Evolutionary conservation across 2,329 filamentous ascomycete genomes (phyloP), one percentile per base, ranked within the genome.

Genomic region (Pseudogymnoascus sp.): DNA sequence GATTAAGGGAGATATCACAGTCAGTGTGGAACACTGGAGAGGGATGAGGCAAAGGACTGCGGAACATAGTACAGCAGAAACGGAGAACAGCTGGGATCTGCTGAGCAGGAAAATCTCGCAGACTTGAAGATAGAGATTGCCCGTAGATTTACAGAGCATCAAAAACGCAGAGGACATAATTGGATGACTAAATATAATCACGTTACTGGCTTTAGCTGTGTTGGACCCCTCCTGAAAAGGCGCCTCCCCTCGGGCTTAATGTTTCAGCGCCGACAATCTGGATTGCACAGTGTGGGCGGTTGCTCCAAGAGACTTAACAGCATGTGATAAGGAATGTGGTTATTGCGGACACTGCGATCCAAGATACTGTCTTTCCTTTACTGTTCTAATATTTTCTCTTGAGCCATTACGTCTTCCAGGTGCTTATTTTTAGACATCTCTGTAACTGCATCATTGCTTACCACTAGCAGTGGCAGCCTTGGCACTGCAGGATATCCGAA

Each of bases 401-500:
- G 21, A 23, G 21, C 25, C 44, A 23, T 53, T 53, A 53, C 10
- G 11, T 28, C 44, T 28, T 28, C 44, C 14, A 53, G 36, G 36
- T 37, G 36, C 36, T 37, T 37, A 3, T 37, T 21, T 2, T 12
- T 34, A 12, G 67, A 37, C 36, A 37, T 37, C 36, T 37, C 12
- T 37, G 36, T 37, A 37, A 37, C 69, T 62, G 64, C 64, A 12
- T 66, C 64, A 31, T 66, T 65, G 10, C 25, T 62, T 65, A 70
- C 69, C 1, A 68, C 65, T 44, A 67, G 5, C 21, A 70, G 63
- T 16, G 69, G 69, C 7, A 65, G 64, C 11, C 69, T 64, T 0
- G 69, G 68, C 6, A 40, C 59, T 1, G 28, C 60, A 28, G 62
- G 50, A 63, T 70, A 70, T 8, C 65, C 68, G 37, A 70, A 70